A percentile compares a stretch with the other conserved stretches of the same genome.
These are phyloP conservation scores for Fusarium annulatum DNA, from an alignment of 2,329 filamentous ascomycete genomes.

Conservation along the genomic window DNA sequence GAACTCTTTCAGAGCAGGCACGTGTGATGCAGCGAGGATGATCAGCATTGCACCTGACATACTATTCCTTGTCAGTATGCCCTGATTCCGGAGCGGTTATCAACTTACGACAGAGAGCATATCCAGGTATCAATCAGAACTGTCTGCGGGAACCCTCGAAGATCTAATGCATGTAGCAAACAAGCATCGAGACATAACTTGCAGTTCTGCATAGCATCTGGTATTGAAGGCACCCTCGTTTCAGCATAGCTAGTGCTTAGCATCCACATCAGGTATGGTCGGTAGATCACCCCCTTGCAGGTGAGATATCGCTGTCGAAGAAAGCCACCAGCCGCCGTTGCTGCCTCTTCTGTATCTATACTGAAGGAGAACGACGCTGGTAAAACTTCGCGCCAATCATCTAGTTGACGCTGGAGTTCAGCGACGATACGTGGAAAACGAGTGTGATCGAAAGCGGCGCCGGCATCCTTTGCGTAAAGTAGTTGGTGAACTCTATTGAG, in stretches of 20 bases:
- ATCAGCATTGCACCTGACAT: slow-evolving; percentile 64
- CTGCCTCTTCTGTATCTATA: slow-evolving; percentile 45
- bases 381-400: slow-evolving; percentile 60
- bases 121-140: slow-evolving; percentile 66
- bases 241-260: slow-evolving; percentile 52
- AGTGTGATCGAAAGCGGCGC: slow-evolving; percentile 56
- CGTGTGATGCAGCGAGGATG: slow-evolving; percentile 57
- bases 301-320: slow-evolving; percentile 63
- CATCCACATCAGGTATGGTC: slow-evolving; percentile 63
- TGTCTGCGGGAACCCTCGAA: slow-evolving; percentile 61
- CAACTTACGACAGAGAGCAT: slow-evolving; percentile 61
- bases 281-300: slow-evolving; percentile 63
- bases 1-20: slow-evolving; percentile 52
- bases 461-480: slow-evolving; percentile 59
- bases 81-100: rapidly evolving
- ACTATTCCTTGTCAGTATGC: slow-evolving; percentile 36
- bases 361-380: slow-evolving; percentile 57
- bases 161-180: slow-evolving; percentile 60
- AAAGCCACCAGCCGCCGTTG: slow-evolving; percentile 59
- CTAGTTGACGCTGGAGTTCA: slow-evolving; percentile 61
- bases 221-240: slow-evolving; percentile 41
- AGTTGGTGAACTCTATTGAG: slow-evolving; percentile 62
- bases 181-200: slow-evolving; percentile 60
- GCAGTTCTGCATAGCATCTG: slow-evolving; percentile 55
- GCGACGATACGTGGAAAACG: slow-evolving; percentile 61